Evolutionary conservation across 306 rosid genomes (phyloP).

Genomic region (Vigna angularis): DNA sequence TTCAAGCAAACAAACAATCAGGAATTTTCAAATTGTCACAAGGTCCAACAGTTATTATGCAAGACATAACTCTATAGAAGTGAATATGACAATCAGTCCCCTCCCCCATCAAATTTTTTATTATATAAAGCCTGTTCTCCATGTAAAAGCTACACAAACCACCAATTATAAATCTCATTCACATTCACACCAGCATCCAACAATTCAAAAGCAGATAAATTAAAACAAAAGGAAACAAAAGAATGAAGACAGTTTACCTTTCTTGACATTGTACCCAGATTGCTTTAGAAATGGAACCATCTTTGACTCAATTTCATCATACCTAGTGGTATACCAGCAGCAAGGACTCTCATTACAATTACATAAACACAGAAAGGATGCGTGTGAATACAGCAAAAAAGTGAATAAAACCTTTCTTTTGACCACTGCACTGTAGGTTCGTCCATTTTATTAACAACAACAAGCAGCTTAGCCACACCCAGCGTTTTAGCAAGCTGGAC

Average conservation of each 20-base stretch:
- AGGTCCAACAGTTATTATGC: constrained; percentile 27
- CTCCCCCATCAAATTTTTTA: constrained; percentile 2
- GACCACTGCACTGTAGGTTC: constrained; percentile 96
- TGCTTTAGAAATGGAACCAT: constrained; percentile 82
- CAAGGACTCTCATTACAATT: constrained; percentile 13
- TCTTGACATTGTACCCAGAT: constrained; percentile 95
- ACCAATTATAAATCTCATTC: constrained; percentile 20
- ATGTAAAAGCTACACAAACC: constrained; percentile 13
- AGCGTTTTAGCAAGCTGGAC: constrained; percentile 96
- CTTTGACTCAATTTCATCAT: constrained; percentile 90
- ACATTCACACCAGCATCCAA: constrained; percentile 29
- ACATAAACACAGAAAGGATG: neutral
- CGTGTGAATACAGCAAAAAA: neutral
- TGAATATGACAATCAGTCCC: constrained; percentile 20
- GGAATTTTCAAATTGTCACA: constrained; percentile 19
- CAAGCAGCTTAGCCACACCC: constrained; percentile 90
- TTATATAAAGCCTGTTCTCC: constrained; percentile 7
- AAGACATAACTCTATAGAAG: constrained; percentile 31
- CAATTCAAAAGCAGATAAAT: constrained; percentile 14
- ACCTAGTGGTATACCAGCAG: constrained; percentile 59
- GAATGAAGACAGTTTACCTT: constrained; percentile 60
- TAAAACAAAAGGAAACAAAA: neutral
- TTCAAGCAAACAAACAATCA: constrained; percentile 15
- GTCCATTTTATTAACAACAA: constrained; percentile 97
- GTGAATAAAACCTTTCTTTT: constrained; percentile 76